These are phyloP conservation scores for Leishmania arabica DNA, from an alignment of 208 protist species.

Conservation along the genomic window DNA sequence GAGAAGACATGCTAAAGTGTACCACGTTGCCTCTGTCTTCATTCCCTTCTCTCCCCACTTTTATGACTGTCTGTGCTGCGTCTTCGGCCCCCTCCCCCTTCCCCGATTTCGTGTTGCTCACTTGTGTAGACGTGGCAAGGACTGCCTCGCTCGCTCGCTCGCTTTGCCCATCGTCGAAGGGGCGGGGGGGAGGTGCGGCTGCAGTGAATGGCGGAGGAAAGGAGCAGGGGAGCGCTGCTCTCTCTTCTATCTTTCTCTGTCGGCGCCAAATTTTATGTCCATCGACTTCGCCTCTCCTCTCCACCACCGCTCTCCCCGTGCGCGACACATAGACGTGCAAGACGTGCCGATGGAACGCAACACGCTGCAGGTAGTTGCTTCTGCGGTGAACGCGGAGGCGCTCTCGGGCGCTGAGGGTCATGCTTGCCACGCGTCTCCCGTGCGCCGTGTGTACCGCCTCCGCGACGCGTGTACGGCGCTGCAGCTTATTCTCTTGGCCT, in stretches of 20 bases:
- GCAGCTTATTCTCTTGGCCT: constrained; percentile 18
- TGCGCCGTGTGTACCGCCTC: constrained; percentile 12
- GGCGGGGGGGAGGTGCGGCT: background rate
- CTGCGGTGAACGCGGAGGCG: background rate
- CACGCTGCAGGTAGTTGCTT: background rate
- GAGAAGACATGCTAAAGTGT: background rate
- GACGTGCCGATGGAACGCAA: background rate
- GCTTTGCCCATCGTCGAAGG: background rate
- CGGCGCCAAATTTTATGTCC: background rate
- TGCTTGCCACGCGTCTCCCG: background rate
- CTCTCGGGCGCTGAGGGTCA: background rate
- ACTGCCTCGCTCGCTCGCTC: background rate
- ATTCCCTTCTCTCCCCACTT: background rate
- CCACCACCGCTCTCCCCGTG: background rate
- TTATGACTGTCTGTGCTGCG: background rate
- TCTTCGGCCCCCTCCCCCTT: background rate
- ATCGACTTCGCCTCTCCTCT: background rate
- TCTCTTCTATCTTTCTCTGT: background rate
- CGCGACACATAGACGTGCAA: background rate
- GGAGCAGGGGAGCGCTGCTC: background rate
- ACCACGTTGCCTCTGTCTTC: background rate
- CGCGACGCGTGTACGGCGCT: constrained; percentile 32
- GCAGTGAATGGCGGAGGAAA: background rate
- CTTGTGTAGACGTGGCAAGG: background rate
- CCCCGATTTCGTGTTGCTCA: background rate